Conservation (phyloP, 257 asterid genomes). For the Solanum pinnatisectum region DNA sequence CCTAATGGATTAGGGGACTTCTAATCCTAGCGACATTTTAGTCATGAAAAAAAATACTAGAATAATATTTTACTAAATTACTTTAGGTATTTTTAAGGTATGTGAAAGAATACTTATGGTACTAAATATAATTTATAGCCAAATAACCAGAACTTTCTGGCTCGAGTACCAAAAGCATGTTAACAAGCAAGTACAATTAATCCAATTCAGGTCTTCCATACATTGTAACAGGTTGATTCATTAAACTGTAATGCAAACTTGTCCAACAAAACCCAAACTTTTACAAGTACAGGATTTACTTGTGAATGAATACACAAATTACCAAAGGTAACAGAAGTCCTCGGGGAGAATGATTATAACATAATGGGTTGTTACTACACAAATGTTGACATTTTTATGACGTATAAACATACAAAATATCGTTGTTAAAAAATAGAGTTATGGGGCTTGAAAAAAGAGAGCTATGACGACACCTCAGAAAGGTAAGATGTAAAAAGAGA, state of each 20-base stretch:
- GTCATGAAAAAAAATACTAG: too few relatives aligned
- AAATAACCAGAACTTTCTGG: neutral
- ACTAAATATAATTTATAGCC: neutral
- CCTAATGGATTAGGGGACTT: neutral
- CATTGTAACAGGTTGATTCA: neutral
- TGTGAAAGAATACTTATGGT: neutral
- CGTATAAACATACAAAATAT: neutral
- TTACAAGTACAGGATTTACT: neutral
- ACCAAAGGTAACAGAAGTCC: neutral
- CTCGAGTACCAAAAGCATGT: neutral
- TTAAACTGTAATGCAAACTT: neutral
- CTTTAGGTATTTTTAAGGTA: too few relatives aligned
- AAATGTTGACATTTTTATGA: neutral
- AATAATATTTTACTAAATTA: too few relatives aligned
- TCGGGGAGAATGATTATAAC: neutral
- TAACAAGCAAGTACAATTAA: neutral
- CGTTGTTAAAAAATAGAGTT: neutral
- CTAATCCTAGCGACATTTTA: neutral
- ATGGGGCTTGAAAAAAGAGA: neutral
- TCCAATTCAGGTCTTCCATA: neutral
- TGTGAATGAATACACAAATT: neutral
- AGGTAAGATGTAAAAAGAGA: conserved; percentile 57
- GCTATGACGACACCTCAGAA: conserved; percentile 35
- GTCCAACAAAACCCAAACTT: neutral
- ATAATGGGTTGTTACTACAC: neutral